phyloP scores from a whole-genome alignment of 179 eudicot genomes.

The Patellifolia procumbens region DNA sequence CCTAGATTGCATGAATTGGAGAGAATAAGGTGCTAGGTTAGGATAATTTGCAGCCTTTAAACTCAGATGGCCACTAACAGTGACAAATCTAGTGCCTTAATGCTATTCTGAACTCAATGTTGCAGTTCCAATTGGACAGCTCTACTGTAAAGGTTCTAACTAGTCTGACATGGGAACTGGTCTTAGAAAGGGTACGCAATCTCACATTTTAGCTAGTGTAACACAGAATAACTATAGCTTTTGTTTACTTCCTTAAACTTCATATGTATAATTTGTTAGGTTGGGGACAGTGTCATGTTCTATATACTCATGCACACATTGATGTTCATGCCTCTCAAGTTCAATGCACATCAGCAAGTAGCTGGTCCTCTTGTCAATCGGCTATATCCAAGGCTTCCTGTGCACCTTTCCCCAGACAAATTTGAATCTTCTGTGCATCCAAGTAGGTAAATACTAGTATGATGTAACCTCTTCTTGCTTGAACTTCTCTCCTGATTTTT shows the following conservation, averaged over 20 bases:
- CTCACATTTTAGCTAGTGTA: neutral
- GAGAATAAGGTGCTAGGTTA: neutral
- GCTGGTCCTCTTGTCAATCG: conserved; percentile 61
- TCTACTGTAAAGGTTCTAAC: conserved; percentile 52
- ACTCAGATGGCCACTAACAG: neutral
- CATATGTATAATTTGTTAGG: conserved; percentile 38
- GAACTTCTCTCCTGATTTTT: neutral
- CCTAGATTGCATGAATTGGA: neutral
- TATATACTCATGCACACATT: conserved; percentile 59
- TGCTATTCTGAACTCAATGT: conserved; percentile 32
- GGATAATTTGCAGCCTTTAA: neutral
- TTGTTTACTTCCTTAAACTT: conserved; percentile 1
- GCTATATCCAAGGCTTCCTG: conserved; percentile 29
- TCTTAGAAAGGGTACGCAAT: conserved; percentile 55
- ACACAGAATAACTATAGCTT: neutral
- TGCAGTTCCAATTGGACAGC: conserved; percentile 48
- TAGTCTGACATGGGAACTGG: conserved; percentile 58
- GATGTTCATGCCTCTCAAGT: conserved; percentile 65
- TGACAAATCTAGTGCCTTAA: neutral
- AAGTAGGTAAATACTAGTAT: conserved; percentile 31
- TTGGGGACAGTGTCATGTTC: conserved; percentile 75
- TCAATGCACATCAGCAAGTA: conserved; percentile 61
- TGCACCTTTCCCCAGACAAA: conserved; percentile 27
- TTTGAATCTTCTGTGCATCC: conserved; percentile 23
- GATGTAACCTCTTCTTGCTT: conserved; percentile 1